Base-by-base conservation (phyloP, 2,329 filamentous ascomycete species). In the Trichoderma cornu-damae region DNA sequence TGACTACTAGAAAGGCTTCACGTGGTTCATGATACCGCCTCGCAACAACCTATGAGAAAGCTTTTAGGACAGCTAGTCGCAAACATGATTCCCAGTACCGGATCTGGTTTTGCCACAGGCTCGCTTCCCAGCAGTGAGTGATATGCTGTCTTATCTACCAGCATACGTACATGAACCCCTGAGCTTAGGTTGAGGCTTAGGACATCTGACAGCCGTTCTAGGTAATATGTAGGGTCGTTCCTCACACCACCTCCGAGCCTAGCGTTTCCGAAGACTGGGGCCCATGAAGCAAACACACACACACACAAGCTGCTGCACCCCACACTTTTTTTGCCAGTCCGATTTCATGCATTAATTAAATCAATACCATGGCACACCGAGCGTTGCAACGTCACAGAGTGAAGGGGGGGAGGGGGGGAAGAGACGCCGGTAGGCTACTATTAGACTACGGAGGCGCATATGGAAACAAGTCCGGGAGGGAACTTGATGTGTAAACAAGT, bases 261-360 rank as follows among this genome's bases (percentile, higher is more conserved):
- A 50, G 47, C 47, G 47, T 34, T 50, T 40, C 49, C 40, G 40
- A 40, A 52, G 5, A 34, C 24, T 43, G 37, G 37, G 26, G 37
- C 49, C 43, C 42, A 52, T 52, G 24, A 52, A 28, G 28, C 49
- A n/a, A n/a, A n/a, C n/a, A n/a, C n/a, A n/a, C n/a, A n/a, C n/a
- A n/a, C n/a, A n/a, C n/a, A 43, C 26, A 34, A 43, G 26, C 4
- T 32, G 2, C 37, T 52, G 49, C 49, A 52, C 49, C 49, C 49
- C 49, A 52, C 49, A 52, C 49, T 52, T 26, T 52, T 38, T 52
- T 26, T 52, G 11, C 49, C 22, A 52, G 22, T 24, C 22, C 40
- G 49, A 30, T 42, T 32, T 38, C 26, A 42, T 52, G 49, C 49
- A 52, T 16, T 14, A 34, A n/a, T n/a, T n/a, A n/a, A n/a, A n/a